Percentiles rank a stretch among this genome's conserved stretches.
phyloP scores from a whole-genome alignment of 257 asterid genomes.

The Scutellaria barbata region DNA sequence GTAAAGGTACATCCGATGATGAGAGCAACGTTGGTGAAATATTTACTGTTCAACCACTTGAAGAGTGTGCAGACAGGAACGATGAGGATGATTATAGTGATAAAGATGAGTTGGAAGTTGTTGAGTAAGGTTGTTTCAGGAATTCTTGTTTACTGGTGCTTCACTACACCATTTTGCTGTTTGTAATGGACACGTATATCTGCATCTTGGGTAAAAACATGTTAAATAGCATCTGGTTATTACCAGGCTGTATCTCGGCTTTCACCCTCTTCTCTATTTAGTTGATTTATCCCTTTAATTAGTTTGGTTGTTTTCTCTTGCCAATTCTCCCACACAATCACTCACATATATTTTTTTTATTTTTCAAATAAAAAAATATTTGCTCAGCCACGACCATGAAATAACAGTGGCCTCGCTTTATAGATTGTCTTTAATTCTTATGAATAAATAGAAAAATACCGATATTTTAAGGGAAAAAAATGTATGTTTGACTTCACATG shows the following conservation, averaged over 20 bases:
- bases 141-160: slow-evolving; percentile 13
- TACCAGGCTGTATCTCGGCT: neutral
- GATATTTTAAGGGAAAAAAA: too few species aligned
- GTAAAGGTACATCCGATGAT: slow-evolving; percentile 43
- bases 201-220: slow-evolving; percentile 2
- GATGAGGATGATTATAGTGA: slow-evolving; percentile 40
- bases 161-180: slow-evolving; percentile 18
- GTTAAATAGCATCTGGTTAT: slow-evolving; percentile 6
- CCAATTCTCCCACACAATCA: neutral
- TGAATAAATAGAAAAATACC: too few species aligned
- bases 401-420: too few species aligned
- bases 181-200: slow-evolving; percentile 27
- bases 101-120: slow-evolving; percentile 38
- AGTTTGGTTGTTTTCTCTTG: neutral
- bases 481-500: too few species aligned
- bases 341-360: too few species aligned
- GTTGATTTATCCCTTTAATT: neutral
- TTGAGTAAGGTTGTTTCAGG: slow-evolving; percentile 35
- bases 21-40: slow-evolving; percentile 57
- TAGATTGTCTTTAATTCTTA: too few species aligned
- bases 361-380: too few species aligned
- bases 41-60: slow-evolving; percentile 49
- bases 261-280: neutral
- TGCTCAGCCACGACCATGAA: neutral
- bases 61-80: slow-evolving; percentile 54